phyloP scores from a whole-genome alignment of 257 asterid genomes.

The Solanum virginianum region DNA sequence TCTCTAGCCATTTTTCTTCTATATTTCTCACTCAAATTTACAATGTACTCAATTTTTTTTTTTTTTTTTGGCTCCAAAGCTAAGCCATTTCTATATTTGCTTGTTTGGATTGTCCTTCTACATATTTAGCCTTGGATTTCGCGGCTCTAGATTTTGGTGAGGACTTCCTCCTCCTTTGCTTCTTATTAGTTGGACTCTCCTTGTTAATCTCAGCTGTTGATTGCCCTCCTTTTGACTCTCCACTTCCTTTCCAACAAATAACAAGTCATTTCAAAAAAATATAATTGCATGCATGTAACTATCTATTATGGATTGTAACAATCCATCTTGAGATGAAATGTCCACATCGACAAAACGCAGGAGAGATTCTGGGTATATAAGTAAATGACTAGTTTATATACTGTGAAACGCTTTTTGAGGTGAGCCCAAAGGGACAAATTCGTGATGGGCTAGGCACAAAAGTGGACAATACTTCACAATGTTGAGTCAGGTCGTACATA shows the following conservation, averaged over 20 bases:
- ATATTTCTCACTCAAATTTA: not conserved
- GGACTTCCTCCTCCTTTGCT: slow-evolving; percentile 50
- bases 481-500: no score
- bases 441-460: no score
- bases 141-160: slow-evolving; percentile 28
- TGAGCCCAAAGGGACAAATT: no score
- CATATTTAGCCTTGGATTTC: slow-evolving; percentile 39
- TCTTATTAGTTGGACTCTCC: slow-evolving; percentile 19
- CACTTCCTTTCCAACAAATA: slow-evolving; percentile 23
- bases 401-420: no score
- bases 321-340: no score
- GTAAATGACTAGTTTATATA: no score
- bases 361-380: no score
- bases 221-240: slow-evolving; percentile 22
- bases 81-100: slow-evolving; percentile 61
- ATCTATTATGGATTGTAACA: not conserved
- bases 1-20: not conserved
- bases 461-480: no score
- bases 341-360: no score
- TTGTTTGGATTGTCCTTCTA: slow-evolving; percentile 27
- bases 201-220: slow-evolving; percentile 26
- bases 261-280: not conserved
- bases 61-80: not conserved
- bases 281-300: not conserved
- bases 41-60: not conserved